phyloP scores from a whole-genome alignment of 768 basidiomycete species.

The Mycena rebaudengoi region DNA sequence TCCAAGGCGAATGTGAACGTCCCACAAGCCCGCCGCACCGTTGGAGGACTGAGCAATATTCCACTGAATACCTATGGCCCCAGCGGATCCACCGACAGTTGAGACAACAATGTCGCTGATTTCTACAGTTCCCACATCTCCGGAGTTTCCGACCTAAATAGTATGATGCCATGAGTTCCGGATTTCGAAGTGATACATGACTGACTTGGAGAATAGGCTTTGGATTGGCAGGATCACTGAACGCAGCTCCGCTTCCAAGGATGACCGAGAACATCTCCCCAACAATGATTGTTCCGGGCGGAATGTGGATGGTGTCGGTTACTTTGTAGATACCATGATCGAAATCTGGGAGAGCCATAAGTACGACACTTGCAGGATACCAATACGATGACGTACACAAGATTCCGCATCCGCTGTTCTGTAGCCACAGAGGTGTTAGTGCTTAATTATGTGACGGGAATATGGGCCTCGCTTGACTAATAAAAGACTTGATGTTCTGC shows the following conservation, averaged over 20 bases:
- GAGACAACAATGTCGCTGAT: slow-evolving; percentile 52
- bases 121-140: slow-evolving; percentile 37
- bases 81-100: slow-evolving; percentile 48
- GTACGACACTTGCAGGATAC: no score
- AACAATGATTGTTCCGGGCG: no score
- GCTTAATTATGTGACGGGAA: no score
- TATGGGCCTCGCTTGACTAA: no score
- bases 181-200: background rate
- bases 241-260: slow-evolving; percentile 7
- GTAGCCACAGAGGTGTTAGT: no score
- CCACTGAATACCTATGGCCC: slow-evolving; percentile 51
- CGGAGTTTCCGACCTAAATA: slow-evolving; percentile 1
- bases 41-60: slow-evolving; percentile 35
- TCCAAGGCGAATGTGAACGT: slow-evolving; percentile 30
- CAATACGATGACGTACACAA: no score
- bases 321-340: no score
- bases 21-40: background rate
- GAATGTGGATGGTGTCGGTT: no score
- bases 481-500: no score
- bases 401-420: no score
- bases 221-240: slow-evolving; percentile 9
- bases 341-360: no score
- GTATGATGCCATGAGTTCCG: slow-evolving; percentile 8
- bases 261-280: background rate
- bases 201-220: slow-evolving; percentile 27